Percentiles rank a stretch among this genome's conserved stretches.
Conservation (phyloP, 148 eudicot species). For the Nepenthes gracilis region DNA sequence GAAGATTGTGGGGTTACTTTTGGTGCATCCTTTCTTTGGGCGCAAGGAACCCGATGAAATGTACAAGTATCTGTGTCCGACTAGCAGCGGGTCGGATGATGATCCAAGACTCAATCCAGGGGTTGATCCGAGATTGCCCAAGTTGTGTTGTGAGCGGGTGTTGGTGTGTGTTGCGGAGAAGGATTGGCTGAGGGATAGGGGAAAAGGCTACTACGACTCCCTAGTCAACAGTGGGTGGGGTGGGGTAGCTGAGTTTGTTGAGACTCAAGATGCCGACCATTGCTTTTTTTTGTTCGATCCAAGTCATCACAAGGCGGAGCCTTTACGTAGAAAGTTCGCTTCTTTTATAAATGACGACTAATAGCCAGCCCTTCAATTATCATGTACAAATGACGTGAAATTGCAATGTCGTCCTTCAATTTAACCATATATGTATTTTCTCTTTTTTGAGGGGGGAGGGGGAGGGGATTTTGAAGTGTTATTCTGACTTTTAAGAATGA, state of each 20-base stretch:
- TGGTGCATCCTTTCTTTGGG: slow-evolving; percentile 29
- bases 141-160: slow-evolving; percentile 16
- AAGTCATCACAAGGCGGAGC: no score
- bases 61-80: slow-evolving; percentile 20
- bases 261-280: slow-evolving; percentile 28
- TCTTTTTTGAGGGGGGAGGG: no score
- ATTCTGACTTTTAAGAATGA: no score
- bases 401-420: no score
- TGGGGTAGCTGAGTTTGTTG: slow-evolving; percentile 26
- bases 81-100: slow-evolving; percentile 12
- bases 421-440: no score
- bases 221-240: slow-evolving; percentile 31
- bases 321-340: no score
- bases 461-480: no score
- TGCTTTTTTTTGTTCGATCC: slow-evolving; percentile 16
- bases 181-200: slow-evolving; percentile 21
- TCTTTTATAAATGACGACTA: no score
- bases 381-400: no score
- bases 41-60: slow-evolving; percentile 11
- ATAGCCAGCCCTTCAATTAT: no score
- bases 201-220: slow-evolving; percentile 12
- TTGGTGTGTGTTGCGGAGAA: slow-evolving; percentile 29
- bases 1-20: slow-evolving; percentile 8
- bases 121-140: slow-evolving; percentile 19
- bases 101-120: slow-evolving; percentile 35